Evolutionary conservation across 345 rosid genomes (phyloP).

Genomic region (Theobroma cacao): DNA sequence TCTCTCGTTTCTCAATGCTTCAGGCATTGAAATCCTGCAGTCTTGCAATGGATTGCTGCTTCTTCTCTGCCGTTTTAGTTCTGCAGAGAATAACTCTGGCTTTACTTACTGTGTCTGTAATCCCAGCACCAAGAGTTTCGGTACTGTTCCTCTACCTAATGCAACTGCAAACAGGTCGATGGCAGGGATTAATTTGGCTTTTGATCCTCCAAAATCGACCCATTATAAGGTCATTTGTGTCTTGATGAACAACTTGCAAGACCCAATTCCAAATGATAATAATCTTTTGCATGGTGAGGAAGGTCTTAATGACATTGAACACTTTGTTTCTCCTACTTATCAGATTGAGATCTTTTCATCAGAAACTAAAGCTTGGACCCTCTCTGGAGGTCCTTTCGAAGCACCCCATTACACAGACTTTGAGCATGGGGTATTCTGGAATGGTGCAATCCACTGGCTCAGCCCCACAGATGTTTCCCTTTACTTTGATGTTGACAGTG

Average conservation of each 20-base stretch:
- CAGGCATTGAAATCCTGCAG: conserved; percentile 6
- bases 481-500: background rate
- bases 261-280: background rate
- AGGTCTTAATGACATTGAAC: background rate
- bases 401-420: conserved; percentile 6
- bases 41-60: conserved; percentile 6
- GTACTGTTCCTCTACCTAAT: background rate
- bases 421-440: conserved; percentile 4
- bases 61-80: conserved; percentile 1
- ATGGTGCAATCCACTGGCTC: conserved; percentile 8
- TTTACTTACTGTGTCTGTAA: conserved; percentile 6
- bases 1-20: background rate
- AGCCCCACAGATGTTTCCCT: conserved; percentile 4
- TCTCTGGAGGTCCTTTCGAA: background rate
- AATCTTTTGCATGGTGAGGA: background rate
- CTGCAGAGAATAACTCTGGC: background rate
- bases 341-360: conserved; percentile 4
- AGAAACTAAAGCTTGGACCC: background rate
- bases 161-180: conserved; percentile 6
- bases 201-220: background rate
- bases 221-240: background rate
- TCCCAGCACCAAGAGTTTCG: conserved; percentile 4
- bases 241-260: background rate
- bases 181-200: background rate
- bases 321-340: background rate